Evolutionary conservation across 495 filamentous ascomycete species (phyloP).

Genomic region (Astrocystis sublimbata): DNA sequence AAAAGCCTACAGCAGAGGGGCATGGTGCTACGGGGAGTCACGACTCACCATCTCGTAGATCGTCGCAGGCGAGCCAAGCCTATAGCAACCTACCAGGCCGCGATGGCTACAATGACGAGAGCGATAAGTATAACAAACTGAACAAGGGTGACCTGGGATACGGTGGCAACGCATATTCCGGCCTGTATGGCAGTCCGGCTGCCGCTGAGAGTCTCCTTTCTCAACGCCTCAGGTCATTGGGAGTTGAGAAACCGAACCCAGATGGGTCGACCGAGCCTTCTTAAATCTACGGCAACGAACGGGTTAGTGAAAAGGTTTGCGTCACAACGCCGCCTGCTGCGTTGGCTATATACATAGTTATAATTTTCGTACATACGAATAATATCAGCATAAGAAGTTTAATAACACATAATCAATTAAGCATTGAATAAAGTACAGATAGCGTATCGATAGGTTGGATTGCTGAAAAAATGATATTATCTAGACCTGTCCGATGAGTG

Average conservation of each 20-base stretch:
- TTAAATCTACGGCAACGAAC: neutral
- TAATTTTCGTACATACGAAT: no score
- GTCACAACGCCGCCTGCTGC: neutral
- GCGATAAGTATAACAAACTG: constrained; percentile 62
- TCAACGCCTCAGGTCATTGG: constrained; percentile 44
- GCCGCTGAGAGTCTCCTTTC: constrained; percentile 46
- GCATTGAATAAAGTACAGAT: no score
- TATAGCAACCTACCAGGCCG: constrained; percentile 28
- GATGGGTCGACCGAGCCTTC: neutral
- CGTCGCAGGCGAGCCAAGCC: constrained; percentile 23
- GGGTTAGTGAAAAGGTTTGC: constrained; percentile 3
- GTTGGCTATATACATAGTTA: no score
- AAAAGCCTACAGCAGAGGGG: neutral
- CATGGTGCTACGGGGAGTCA: constrained; percentile 13
- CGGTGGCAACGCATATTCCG: constrained; percentile 57
- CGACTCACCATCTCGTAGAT: constrained; percentile 25
- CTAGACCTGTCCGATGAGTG: no score
- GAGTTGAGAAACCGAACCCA: constrained; percentile 29
- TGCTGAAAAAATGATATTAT: no score
- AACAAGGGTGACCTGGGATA: constrained; percentile 68
- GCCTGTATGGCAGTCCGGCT: constrained; percentile 28
- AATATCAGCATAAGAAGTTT: no score
- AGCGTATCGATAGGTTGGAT: no score
- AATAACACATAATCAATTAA: no score
- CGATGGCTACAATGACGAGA: constrained; percentile 21